A percentile compares a stretch with the other conserved stretches of the same genome.
Conservation (phyloP, 2,329 filamentous ascomycete genomes). For the Calonectria pauciramosa region DNA sequence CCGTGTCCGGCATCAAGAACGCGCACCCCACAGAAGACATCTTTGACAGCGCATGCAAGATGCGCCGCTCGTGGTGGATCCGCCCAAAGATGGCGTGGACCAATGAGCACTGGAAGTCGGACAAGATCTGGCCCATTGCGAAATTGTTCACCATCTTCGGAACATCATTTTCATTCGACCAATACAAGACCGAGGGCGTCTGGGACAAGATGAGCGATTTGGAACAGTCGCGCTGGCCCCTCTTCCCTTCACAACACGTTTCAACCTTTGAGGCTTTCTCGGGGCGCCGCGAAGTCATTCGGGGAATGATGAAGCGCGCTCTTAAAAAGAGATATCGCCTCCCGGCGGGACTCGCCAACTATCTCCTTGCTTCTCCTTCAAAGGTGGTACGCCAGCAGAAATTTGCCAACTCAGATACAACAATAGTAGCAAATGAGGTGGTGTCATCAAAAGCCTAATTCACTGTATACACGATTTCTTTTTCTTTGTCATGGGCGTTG, state of each 20-base stretch:
- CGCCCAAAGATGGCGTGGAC: background rate
- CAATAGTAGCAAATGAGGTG: background rate
- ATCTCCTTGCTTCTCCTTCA: background rate
- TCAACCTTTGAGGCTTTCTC: background rate
- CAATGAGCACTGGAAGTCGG: slow-evolving; percentile 12
- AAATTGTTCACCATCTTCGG: background rate
- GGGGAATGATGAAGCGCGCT: background rate
- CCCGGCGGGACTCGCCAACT: background rate
- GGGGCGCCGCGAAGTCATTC: background rate
- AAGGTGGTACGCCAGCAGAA: background rate
- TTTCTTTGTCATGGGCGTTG: background rate
- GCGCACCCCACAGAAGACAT: background rate
- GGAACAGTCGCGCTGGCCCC: background rate
- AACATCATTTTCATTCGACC: background rate
- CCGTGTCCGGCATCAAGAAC: background rate
- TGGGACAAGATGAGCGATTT: background rate
- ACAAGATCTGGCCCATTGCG: slow-evolving; percentile 3
- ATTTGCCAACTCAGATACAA: background rate
- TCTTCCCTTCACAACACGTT: background rate
- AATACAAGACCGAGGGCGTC: background rate
- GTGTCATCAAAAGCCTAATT: background rate
- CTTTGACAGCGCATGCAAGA: background rate
- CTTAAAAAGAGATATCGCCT: background rate
- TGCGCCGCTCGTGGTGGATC: background rate
- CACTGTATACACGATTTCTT: background rate